Percentiles rank a stretch among this genome's conserved stretches.
phyloP scores from a whole-genome alignment of 2,329 filamentous ascomycete species.

The Elsinoe australis region DNA sequence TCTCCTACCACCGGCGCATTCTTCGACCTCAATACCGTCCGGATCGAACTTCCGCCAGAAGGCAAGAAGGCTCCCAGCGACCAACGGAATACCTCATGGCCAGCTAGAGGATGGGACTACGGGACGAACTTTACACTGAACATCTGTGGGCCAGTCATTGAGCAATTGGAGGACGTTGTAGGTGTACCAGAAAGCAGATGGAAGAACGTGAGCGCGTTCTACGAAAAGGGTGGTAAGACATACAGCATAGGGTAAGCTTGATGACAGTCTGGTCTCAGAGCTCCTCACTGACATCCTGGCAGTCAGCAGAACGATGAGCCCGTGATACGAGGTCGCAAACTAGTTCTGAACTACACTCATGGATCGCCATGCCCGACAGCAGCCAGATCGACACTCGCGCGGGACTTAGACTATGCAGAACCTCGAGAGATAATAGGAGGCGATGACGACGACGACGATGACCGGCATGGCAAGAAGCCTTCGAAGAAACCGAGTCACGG shows the following conservation, averaged over 20 bases:
- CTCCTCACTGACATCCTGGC: slow-evolving; percentile 9
- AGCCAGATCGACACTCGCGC: slow-evolving; percentile 14
- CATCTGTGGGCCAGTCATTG: slow-evolving; percentile 69
- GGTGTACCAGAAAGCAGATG: slow-evolving; percentile 56
- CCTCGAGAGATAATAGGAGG: slow-evolving; percentile 36
- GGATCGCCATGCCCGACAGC: slow-evolving; percentile 40
- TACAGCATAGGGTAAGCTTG: slow-evolving; percentile 67
- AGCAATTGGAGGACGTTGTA: slow-evolving; percentile 41
- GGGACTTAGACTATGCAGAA: slow-evolving; percentile 20
- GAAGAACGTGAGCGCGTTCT: slow-evolving; percentile 73
- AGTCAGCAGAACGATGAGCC: slow-evolving; percentile 50
- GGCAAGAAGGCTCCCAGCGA: slow-evolving; percentile 41
- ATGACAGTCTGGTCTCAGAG: not conserved
- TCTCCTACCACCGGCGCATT: slow-evolving; percentile 54
- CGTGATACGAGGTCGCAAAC: slow-evolving; percentile 58
- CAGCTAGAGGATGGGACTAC: slow-evolving; percentile 67
- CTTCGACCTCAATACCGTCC: slow-evolving; percentile 55
- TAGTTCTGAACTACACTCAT: slow-evolving; percentile 45
- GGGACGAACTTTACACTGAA: slow-evolving; percentile 76
- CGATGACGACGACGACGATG: slow-evolving; percentile 28
- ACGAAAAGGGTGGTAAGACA: slow-evolving; percentile 55
- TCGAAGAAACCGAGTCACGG: slow-evolving; percentile 24
- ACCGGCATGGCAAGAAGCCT: slow-evolving; percentile 27
- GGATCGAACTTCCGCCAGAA: slow-evolving; percentile 41
- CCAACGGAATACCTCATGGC: slow-evolving; percentile 52